Evolutionary conservation across 2,329 filamentous ascomycete species (phyloP), one percentile per base, ranked within the genome.

Genomic region (Curvularia verruculosa): DNA sequence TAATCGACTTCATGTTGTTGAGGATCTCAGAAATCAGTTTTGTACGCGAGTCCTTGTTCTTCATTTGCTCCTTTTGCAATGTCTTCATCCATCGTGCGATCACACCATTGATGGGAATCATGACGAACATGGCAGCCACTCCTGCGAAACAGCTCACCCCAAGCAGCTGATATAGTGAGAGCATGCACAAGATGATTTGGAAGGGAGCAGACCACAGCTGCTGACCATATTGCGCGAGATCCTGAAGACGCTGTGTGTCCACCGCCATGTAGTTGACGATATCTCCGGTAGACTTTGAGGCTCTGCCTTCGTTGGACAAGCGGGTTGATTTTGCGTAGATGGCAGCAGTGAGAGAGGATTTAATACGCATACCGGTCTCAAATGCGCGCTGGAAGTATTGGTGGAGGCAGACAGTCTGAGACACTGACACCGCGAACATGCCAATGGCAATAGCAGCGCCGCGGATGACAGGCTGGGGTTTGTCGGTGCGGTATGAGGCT

Each of bases 211-310:
- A 97, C 92, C 95, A 97, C 10, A 96, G 81, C 75, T 98, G 94
- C 73, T 96, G 93, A 18, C 91, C 92, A 74, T 95, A 99, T 72
- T 99, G 96, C 2, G 94, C 92, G 55, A 99, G 81, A 77, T 99
- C 95, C 70, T 97, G 91, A 18, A 99, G 84, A 64, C 96, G 89
- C 77, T 99, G 95, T 13, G 94, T 94, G 74, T 99, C 95, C 9
- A 99, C 94, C 44, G 96, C 95, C 94, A 99, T 99, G 78, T 96
- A 95, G 74, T 99, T 99, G 75, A 99, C 95, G 71, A 99, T 98
- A 71, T 99, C 96, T 55, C 95, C 95, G 0, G 95, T 99, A 0
- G 91, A 91, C 79, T 98, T 97, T 43, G 87, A 79, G 2, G 92
- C 85, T 52, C 94, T 87, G 8, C 95, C 95, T 78, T 99, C 95